phyloP scores from a whole-genome alignment of 257 asterid genomes.

The Plectranthus barbatus region DNA sequence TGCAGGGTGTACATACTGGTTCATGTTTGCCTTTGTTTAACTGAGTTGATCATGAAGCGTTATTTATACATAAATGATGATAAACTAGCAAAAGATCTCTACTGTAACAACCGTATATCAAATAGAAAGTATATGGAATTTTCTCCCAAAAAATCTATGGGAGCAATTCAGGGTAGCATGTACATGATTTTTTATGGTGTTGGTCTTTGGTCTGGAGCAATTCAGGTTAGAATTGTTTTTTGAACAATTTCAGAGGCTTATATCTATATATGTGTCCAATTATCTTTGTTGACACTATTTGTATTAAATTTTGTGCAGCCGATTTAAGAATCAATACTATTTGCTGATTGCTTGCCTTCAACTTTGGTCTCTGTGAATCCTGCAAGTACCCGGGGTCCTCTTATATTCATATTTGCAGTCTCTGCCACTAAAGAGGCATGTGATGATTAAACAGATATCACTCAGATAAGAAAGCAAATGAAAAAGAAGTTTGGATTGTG shows the following conservation, averaged over 20 bases:
- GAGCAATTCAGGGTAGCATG: slow-evolving; percentile 88
- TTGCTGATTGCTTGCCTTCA: slow-evolving; percentile 99
- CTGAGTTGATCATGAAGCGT: slow-evolving; percentile 68
- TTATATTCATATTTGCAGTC: slow-evolving; percentile 94
- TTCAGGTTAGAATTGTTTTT: no score
- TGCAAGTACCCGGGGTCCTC: slow-evolving; percentile 99
- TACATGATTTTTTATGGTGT: not conserved
- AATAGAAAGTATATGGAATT: slow-evolving; percentile 91
- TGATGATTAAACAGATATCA: slow-evolving; percentile 99
- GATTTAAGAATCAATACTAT: slow-evolving; percentile 98
- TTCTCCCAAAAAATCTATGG: slow-evolving; percentile 95
- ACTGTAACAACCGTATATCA: slow-evolving; percentile 90
- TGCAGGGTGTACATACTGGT: slow-evolving; percentile 23
- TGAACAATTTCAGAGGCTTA: no score
- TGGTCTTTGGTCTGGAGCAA: not conserved
- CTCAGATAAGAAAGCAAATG: slow-evolving; percentile 96
- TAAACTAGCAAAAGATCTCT: slow-evolving; percentile 50
- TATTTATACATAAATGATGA: slow-evolving; percentile 81
- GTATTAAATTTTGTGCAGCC: slow-evolving; percentile 52
- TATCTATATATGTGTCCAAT: no score
- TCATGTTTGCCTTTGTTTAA: slow-evolving; percentile 19
- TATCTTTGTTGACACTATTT: no score
- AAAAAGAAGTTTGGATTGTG: slow-evolving; percentile 94
- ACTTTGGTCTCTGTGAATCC: slow-evolving; percentile 99
- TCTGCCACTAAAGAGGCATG: slow-evolving; percentile 98